Percentiles rank a stretch among this genome's conserved stretches.
Conservation (phyloP, 176 grass and related monocot genomes). For the Oryza glaberrima region DNA sequence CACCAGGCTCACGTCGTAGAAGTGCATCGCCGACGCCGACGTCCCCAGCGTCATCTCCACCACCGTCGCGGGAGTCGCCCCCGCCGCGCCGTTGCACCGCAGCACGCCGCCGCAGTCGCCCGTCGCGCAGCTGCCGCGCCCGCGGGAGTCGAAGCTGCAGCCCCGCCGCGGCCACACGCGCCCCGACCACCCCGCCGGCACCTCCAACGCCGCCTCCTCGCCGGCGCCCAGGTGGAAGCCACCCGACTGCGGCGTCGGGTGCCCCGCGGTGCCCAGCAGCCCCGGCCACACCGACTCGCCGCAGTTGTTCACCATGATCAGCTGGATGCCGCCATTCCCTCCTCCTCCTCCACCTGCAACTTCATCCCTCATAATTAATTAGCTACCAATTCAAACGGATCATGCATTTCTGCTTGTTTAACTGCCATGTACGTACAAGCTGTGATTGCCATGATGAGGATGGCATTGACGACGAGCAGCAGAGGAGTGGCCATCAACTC, state of each 20-base stretch:
- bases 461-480: neutral
- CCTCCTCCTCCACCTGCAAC: neutral
- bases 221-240: slow-evolving; percentile 70
- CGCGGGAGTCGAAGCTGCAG: slow-evolving; percentile 65
- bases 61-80: slow-evolving; percentile 48
- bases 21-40: slow-evolving; percentile 57
- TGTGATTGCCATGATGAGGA: neutral
- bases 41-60: slow-evolving; percentile 93
- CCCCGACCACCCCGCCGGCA: slow-evolving; percentile 76
- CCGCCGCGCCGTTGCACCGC: slow-evolving; percentile 35
- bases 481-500: neutral
- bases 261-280: slow-evolving; percentile 63
- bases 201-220: slow-evolving; percentile 68
- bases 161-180: slow-evolving; percentile 80
- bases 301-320: slow-evolving; percentile 98
- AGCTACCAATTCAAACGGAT: too few species aligned
- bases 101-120: slow-evolving; percentile 48
- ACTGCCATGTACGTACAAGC: neutral
- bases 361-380: too few species aligned
- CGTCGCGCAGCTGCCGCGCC: slow-evolving; percentile 47
- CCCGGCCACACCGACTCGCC: slow-evolving; percentile 80
- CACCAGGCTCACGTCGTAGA: slow-evolving; percentile 76
- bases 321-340: slow-evolving; percentile 58
- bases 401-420: too few species aligned
- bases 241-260: slow-evolving; percentile 65